Evolutionary conservation across 768 basidiomycete species (phyloP).

Genomic region (Trametes cinnabarina): DNA sequence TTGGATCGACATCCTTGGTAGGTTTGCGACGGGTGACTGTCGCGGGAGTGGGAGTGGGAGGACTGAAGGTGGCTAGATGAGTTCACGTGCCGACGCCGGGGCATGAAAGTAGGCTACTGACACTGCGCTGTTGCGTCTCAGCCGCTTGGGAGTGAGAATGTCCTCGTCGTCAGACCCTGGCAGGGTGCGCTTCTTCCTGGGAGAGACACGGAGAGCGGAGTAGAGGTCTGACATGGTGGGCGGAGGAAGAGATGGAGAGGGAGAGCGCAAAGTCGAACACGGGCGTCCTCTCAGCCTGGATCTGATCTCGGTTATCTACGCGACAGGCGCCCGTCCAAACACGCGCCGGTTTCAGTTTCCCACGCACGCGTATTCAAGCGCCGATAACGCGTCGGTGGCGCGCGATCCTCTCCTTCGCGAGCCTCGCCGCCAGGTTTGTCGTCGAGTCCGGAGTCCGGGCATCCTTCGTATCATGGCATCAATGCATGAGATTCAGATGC

Average conservation of each 20-base stretch:
- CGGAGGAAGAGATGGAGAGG: conserved; percentile 21
- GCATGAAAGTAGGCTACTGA: background rate
- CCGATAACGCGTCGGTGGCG: conserved; percentile 13
- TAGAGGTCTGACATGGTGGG: conserved; percentile 59
- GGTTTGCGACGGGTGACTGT: conserved; percentile 39
- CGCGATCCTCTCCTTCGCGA: background rate
- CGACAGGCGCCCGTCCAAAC: conserved; percentile 5
- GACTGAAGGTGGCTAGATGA: conserved; percentile 36
- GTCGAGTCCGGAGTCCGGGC: too few species aligned
- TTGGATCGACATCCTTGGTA: conserved; percentile 22
- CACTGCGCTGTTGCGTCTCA: conserved; percentile 37
- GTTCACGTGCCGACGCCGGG: background rate
- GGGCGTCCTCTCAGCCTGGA: background rate
- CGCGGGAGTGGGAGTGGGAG: conserved; percentile 57
- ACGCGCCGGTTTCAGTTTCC: conserved; percentile 3
- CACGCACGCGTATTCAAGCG: conserved; percentile 11
- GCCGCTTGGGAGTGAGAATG: conserved; percentile 66
- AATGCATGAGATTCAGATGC: too few species aligned
- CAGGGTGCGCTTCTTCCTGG: conserved; percentile 63
- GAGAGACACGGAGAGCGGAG: conserved; percentile 60
- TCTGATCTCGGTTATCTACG: background rate
- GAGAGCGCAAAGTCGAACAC: conserved; percentile 16
- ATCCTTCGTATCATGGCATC: too few species aligned
- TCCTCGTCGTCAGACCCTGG: conserved; percentile 50
- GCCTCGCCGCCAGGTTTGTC: too few species aligned